Evolutionary conservation across 2,329 filamentous ascomycete species (phyloP).

Genomic region (Nannizzia gypsea): DNA sequence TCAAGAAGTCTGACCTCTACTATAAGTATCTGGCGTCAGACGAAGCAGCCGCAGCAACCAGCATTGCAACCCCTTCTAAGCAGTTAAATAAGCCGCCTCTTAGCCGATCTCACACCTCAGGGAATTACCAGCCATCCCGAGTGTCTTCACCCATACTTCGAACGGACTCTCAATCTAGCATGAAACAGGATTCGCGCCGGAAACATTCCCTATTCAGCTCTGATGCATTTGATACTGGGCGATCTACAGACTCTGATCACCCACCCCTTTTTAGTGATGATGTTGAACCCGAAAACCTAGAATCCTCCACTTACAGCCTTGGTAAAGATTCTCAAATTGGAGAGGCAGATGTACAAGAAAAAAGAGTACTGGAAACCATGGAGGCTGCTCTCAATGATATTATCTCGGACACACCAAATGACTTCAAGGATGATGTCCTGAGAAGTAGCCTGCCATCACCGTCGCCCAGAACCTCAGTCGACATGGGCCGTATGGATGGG

Average conservation of each 20-base stretch:
- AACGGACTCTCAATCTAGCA: constrained; percentile 37
- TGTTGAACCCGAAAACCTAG: constrained; percentile 56
- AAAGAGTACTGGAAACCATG: constrained; percentile 78
- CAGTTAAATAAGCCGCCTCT: constrained; percentile 10
- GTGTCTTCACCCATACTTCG: constrained; percentile 37
- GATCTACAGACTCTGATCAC: constrained; percentile 57
- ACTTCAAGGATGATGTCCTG: constrained; percentile 26
- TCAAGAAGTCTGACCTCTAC: constrained; percentile 86
- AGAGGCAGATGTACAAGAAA: constrained; percentile 50
- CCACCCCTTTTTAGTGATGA: constrained; percentile 70
- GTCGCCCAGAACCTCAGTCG: constrained; percentile 28
- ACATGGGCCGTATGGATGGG: constrained; percentile 40
- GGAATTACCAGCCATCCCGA: constrained; percentile 27
- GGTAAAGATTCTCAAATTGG: constrained; percentile 55
- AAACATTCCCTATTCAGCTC: constrained; percentile 49
- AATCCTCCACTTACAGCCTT: constrained; percentile 66
- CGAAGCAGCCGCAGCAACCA: constrained; percentile 39
- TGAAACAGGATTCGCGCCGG: constrained; percentile 41
- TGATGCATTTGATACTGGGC: constrained; percentile 33
- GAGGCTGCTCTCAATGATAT: constrained; percentile 87
- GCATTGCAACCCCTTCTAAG: constrained; percentile 11
- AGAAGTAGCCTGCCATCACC: constrained; percentile 35
- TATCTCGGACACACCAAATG: constrained; percentile 55
- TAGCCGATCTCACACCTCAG: constrained; percentile 10
- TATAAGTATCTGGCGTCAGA: constrained; percentile 93